Base-by-base conservation (phyloP, 345 rosid genomes). In the Trapa incisa region DNA sequence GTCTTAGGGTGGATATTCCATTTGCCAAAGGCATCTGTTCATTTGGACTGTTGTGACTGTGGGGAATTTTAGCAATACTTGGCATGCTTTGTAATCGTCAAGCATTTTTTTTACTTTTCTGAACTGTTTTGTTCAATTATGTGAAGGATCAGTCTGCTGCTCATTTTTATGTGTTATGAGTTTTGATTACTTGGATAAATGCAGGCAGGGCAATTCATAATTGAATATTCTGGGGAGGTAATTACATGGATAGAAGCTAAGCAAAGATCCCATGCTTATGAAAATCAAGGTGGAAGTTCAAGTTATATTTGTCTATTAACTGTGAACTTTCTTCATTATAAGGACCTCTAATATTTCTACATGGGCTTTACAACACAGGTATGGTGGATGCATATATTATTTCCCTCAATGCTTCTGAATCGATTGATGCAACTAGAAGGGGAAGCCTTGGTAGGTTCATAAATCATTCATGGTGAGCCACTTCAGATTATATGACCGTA, bases 151-250 rank as follows among this genome's bases (percentile, higher is more conserved):
- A 58, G 14, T 33, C 7, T 58, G 35, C 7, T 33, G 32, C 10
- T 22, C 61, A 1, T 35, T 0, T 37, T 32, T 32, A 32, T 41
- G 36, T 0, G 63, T 32, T 32, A 32, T 41, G 36, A 4, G 35
- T 43, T 45, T 47, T 42, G 67, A 8, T 62, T 47, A 5, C 63
- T 5, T 69, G 70, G 37, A 12, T 56, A 39, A 17, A 65, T 79
- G 74, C 76, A 94, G 99, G 85, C 76, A 22, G 97, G 99, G 33
- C 95, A 83, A 48, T 88, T 94, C 67, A 83, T 94, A 67, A 86
- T 91, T 54, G 99, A 94, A 82, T 94, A 94, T 47, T 94, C 95
- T 85, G 99, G 99, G 56, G 99, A 94, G 88, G 97, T 94, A 61
- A 94, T 91, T 80, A 83, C 96, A 14, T 89, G 92, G 88, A 88